Conservation (phyloP, 441 rosid genomes). For the Eutrema salsugineum region DNA sequence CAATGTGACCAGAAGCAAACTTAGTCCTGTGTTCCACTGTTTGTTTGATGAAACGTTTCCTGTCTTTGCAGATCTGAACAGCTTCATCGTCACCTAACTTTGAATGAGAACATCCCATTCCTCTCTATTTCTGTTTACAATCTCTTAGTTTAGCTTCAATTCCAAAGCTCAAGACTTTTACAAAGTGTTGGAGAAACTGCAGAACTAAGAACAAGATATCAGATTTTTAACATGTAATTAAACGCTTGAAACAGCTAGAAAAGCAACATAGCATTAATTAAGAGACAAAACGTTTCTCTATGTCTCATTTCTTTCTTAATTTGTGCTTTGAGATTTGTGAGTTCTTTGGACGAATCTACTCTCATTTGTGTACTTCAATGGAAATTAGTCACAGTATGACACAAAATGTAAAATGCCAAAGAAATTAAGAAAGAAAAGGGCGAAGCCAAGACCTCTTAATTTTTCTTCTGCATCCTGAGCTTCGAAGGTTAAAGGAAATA, state of each 20-base stretch:
- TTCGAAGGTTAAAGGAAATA: background rate
- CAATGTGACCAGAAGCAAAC: constrained; percentile 63
- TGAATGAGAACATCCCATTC: constrained; percentile 90
- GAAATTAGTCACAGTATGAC: background rate
- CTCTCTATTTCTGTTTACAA: background rate
- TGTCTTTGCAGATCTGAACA: constrained; percentile 75
- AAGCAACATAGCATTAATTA: constrained; percentile 15
- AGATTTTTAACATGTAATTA: background rate
- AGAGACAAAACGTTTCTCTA: background rate
- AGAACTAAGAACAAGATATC: background rate
- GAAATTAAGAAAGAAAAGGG: background rate
- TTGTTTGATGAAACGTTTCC: constrained; percentile 76
- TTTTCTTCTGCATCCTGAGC: background rate
- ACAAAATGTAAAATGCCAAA: background rate
- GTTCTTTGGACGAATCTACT: background rate
- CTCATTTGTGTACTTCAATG: background rate
- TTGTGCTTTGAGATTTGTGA: background rate
- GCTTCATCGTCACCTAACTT: constrained; percentile 81
- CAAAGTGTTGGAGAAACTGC: background rate
- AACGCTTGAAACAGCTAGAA: constrained; percentile 7
- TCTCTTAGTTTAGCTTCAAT: background rate
- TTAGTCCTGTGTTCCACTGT: constrained; percentile 68
- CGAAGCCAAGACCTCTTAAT: background rate
- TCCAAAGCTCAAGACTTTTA: background rate
- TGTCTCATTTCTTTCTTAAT: background rate